Evolutionary conservation across 1,284 basidiomycete species (phyloP).

Genomic region (Moniliophthora roreri): DNA sequence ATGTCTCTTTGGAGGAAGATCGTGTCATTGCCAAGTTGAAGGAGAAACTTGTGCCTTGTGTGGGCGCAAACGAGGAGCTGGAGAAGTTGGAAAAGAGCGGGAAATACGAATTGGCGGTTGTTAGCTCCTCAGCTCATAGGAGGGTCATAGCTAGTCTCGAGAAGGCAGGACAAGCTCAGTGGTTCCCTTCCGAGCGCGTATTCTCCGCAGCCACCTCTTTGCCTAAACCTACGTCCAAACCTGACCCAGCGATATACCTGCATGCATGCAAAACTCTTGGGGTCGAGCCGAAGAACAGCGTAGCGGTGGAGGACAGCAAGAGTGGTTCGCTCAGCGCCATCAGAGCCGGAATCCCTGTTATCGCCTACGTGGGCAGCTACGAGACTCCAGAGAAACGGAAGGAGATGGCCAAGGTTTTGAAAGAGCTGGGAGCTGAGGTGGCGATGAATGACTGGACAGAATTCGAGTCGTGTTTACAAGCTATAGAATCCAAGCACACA

Average conservation of each 20-base stretch:
- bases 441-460: conserved; percentile 25
- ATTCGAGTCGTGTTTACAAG: conserved; percentile 19
- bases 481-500: conserved; percentile 12
- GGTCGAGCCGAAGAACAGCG: conserved; percentile 20
- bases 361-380: conserved; percentile 25
- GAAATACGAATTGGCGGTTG: conserved; percentile 23
- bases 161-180: conserved; percentile 23
- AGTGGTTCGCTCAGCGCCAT: conserved; percentile 23
- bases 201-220: conserved; percentile 27
- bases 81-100: conserved; percentile 15
- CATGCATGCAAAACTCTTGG: conserved; percentile 25
- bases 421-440: conserved; percentile 20
- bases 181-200: conserved; percentile 21
- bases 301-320: conserved; percentile 27
- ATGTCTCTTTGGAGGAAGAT: conserved; percentile 25
- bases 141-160: conserved; percentile 24
- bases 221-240: conserved; percentile 25
- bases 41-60: conserved; percentile 21
- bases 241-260: conserved; percentile 27
- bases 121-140: conserved; percentile 24
- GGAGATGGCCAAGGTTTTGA: conserved; percentile 18
- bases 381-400: conserved; percentile 22
- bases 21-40: conserved; percentile 23
- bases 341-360: conserved; percentile 21
- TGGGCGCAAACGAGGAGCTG: conserved; percentile 18